Percentiles rank a stretch among this genome's conserved stretches.
phyloP scores from a whole-genome alignment of 2,329 filamentous ascomycete genomes.

The Alternaria hordeiaustralica region DNA sequence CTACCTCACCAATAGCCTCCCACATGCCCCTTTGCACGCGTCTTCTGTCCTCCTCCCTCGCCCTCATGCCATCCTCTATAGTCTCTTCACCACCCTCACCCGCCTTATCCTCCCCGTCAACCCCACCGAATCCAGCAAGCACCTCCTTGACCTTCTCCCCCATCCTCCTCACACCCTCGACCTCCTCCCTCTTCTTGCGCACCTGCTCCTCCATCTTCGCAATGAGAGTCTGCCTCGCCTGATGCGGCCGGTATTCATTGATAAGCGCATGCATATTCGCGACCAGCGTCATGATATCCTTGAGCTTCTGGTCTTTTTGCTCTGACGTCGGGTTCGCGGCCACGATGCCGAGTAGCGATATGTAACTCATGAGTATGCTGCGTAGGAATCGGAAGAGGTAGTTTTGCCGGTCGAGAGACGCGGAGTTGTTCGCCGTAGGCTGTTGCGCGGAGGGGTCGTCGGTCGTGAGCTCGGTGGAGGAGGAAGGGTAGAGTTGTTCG shows the following conservation, averaged over 20 bases:
- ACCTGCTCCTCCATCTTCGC: constrained; percentile 86
- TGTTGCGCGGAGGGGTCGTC: constrained; percentile 32
- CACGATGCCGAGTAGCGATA: constrained; percentile 79
- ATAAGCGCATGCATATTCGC: constrained; percentile 92
- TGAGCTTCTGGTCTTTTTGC: constrained; percentile 72
- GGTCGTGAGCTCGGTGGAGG: not conserved
- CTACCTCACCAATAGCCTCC: constrained; percentile 44
- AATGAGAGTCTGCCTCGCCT: constrained; percentile 87
- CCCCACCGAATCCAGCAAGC: constrained; percentile 68
- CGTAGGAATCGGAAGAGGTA: constrained; percentile 81
- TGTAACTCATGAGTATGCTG: constrained; percentile 84
- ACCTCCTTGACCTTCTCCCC: constrained; percentile 76
- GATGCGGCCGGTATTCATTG: constrained; percentile 93
- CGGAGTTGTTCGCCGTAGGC: constrained; percentile 53
- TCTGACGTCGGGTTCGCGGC: constrained; percentile 69
- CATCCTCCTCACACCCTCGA: constrained; percentile 69
- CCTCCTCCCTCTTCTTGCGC: constrained; percentile 74
- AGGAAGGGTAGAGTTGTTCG: constrained; percentile 68
- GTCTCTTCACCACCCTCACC: constrained; percentile 9
- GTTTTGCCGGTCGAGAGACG: constrained; percentile 58
- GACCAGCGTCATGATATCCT: constrained; percentile 80
- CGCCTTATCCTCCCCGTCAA: constrained; percentile 8
- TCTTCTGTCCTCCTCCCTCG: constrained; percentile 22
- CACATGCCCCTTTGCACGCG: constrained; percentile 45
- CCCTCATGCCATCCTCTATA: constrained; percentile 16